phyloP scores from a whole-genome alignment of 163 green algal genomes.

The Smithsoniella earleae region DNA sequence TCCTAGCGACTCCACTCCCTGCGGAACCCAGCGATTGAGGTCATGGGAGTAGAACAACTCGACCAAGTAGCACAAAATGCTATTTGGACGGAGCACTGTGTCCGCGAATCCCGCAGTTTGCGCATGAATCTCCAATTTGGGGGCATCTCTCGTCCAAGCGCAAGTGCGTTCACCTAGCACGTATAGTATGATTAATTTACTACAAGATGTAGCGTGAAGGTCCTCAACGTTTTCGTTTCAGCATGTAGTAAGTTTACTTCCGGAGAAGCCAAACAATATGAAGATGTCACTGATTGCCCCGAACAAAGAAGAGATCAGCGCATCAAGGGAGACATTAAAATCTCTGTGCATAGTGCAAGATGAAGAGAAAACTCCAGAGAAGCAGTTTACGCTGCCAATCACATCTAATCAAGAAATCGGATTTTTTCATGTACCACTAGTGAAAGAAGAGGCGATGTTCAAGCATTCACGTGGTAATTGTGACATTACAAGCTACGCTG shows the following conservation, averaged over 20 bases:
- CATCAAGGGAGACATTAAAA: neutral
- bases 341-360: constrained; percentile 1
- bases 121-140: constrained; percentile 12
- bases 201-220: neutral
- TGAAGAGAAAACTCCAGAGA: neutral
- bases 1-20: no score
- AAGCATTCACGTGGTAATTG: neutral
- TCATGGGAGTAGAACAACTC: neutral
- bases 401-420: constrained; percentile 2
- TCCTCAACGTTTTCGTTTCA: neutral
- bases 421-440: neutral
- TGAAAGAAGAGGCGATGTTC: neutral
- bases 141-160: neutral
- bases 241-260: constrained; percentile 1
- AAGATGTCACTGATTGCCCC: neutral
- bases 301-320: neutral
- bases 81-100: constrained; percentile 14
- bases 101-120: neutral
- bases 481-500: constrained; percentile 6
- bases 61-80: constrained; percentile 5
- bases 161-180: neutral
- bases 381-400: neutral
- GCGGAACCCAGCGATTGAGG: no score
- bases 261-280: constrained; percentile 14
- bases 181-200: neutral